A percentile compares a stretch with the other conserved stretches of the same genome.
phyloP scores from a whole-genome alignment of 805 yeast genomes.

The Saccharomyces mikatae region DNA sequence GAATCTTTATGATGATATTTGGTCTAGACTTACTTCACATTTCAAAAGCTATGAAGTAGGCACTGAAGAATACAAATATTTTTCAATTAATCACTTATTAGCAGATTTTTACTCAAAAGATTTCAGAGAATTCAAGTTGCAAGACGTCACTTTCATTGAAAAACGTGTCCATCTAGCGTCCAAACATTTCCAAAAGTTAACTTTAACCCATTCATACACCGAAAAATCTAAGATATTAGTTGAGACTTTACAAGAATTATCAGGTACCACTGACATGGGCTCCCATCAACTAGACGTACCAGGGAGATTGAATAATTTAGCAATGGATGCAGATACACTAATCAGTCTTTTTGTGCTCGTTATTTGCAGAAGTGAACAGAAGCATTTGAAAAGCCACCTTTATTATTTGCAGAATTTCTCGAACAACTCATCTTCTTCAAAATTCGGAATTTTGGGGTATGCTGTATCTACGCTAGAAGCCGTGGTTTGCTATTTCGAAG shows the following conservation, averaged over 20 bases:
- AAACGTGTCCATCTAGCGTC: conserved; percentile 45
- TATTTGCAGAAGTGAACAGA: conserved; percentile 52
- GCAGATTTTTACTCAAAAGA: conserved; percentile 36
- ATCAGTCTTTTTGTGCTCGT: conserved; percentile 67
- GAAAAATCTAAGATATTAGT: conserved; percentile 43
- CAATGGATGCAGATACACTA: conserved; percentile 73
- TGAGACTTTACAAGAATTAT: conserved; percentile 44
- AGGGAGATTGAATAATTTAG: conserved; percentile 12
- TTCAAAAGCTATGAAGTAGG: conserved; percentile 16
- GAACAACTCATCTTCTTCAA: conserved; percentile 36
- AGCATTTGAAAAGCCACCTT: conserved; percentile 53
- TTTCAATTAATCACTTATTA: conserved; percentile 39
- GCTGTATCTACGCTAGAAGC: conserved; percentile 80
- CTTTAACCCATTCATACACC: conserved; percentile 39
- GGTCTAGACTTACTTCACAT: conserved; percentile 40
- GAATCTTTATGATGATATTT: conserved; percentile 56
- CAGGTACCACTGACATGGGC: conserved; percentile 22
- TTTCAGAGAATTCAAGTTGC: conserved; percentile 23
- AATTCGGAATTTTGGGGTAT: conserved; percentile 62
- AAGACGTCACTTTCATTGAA: conserved; percentile 30
- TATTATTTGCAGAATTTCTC: conserved; percentile 53
- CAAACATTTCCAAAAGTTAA: conserved; percentile 40
- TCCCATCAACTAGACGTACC: background rate
- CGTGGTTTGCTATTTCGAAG: conserved; percentile 55
- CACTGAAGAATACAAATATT: conserved; percentile 15